phyloP scores from a whole-genome alignment of 202 grass and related monocot genomes.

The Bolboschoenoplectus hybrid region DNA sequence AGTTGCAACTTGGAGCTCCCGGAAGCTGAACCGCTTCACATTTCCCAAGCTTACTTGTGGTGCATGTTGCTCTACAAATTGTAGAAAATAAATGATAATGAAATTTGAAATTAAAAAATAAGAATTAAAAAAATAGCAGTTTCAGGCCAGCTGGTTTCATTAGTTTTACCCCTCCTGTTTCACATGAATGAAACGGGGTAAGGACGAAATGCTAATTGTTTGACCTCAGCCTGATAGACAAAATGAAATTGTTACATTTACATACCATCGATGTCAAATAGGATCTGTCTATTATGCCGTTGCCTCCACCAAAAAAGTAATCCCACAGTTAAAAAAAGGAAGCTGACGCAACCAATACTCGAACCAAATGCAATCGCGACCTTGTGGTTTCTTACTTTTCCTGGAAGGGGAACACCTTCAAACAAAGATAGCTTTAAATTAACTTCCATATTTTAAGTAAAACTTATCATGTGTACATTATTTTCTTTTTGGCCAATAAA shows the following conservation, averaged over 20 bases:
- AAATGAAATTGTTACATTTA: background rate
- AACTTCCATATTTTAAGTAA: background rate
- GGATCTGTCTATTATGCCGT: slow-evolving; percentile 67
- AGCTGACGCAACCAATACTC: slow-evolving; percentile 48
- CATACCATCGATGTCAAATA: slow-evolving; percentile 79
- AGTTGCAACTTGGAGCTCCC: slow-evolving; percentile 73
- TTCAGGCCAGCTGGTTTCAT: background rate
- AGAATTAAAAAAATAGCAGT: background rate
- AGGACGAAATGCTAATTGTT: background rate
- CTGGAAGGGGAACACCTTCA: slow-evolving; percentile 40
- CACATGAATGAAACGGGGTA: background rate
- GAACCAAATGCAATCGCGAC: slow-evolving; percentile 68
- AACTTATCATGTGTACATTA: background rate
- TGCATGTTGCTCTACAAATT: slow-evolving; percentile 60
- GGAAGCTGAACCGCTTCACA: slow-evolving; percentile 75
- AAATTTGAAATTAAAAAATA: background rate
- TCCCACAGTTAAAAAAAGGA: slow-evolving; percentile 57
- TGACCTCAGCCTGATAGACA: background rate
- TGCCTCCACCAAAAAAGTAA: slow-evolving; percentile 81
- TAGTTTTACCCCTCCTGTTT: background rate
- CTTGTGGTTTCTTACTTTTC: slow-evolving; percentile 59
- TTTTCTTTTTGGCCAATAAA: background rate
- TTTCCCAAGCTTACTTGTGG: slow-evolving; percentile 68
- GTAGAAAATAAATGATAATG: background rate
- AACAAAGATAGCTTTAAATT: background rate